phyloP scores from a whole-genome alignment of 257 asterid species.

The Nicotiana undulata region DNA sequence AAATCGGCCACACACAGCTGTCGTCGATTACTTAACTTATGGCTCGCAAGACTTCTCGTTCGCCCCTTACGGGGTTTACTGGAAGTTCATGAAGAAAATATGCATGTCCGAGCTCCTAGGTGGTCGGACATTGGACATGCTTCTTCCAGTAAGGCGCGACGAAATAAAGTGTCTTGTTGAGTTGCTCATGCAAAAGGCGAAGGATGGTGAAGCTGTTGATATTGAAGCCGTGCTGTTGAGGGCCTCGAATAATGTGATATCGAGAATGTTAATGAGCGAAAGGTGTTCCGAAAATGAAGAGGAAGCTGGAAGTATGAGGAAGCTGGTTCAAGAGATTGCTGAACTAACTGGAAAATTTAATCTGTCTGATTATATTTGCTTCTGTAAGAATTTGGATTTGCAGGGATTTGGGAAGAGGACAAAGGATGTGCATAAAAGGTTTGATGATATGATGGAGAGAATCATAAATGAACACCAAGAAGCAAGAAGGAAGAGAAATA shows the following conservation, averaged over 20 bases:
- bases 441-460: slow-evolving; percentile 57
- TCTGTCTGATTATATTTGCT: slow-evolving; percentile 52
- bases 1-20: slow-evolving; percentile 44
- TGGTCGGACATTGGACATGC: slow-evolving; percentile 44
- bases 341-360: slow-evolving; percentile 56
- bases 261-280: slow-evolving; percentile 57
- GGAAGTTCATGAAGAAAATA: slow-evolving; percentile 76
- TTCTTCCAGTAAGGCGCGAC: slow-evolving; percentile 43
- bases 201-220: slow-evolving; percentile 30
- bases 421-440: slow-evolving; percentile 35
- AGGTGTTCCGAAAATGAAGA: slow-evolving; percentile 47
- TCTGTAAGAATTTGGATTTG: slow-evolving; percentile 61
- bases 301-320: slow-evolving; percentile 46
- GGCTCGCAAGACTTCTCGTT: slow-evolving; percentile 62
- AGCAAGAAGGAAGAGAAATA: slow-evolving; percentile 22
- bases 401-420: slow-evolving; percentile 54
- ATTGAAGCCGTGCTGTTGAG: slow-evolving; percentile 49
- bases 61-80: slow-evolving; percentile 59
- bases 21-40: slow-evolving; percentile 47
- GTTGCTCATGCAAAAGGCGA: slow-evolving; percentile 18
- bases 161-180: slow-evolving; percentile 31
- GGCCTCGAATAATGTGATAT: slow-evolving; percentile 45
- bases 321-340: slow-evolving; percentile 40
- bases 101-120: slow-evolving; percentile 77
- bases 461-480: slow-evolving; percentile 46